Percentiles rank a stretch among this genome's conserved stretches.
These are phyloP conservation scores for Citeromyces hawaiiensis DNA, from an alignment of 1,139 yeast species.

Conservation along the genomic window DNA sequence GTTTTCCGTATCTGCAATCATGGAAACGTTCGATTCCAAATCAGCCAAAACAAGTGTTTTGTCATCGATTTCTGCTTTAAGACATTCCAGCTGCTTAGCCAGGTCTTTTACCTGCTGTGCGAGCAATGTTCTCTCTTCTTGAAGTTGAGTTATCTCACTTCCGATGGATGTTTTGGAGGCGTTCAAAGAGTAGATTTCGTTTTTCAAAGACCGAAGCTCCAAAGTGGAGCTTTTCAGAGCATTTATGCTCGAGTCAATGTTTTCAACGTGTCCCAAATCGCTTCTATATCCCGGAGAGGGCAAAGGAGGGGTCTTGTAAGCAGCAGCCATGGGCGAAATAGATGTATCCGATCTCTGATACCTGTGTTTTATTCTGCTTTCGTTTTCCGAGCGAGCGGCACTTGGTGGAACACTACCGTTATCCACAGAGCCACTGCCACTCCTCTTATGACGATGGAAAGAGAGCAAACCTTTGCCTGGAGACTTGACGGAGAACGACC, in stretches of 20 bases:
- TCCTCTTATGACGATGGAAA: slow-evolving; percentile 16
- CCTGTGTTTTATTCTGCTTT: not conserved
- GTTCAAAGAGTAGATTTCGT: not conserved
- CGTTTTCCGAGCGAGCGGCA: slow-evolving; percentile 1
- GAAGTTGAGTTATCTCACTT: not conserved
- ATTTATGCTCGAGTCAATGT: not conserved
- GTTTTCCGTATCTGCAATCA: slow-evolving; percentile 1
- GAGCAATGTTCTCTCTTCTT: not conserved
- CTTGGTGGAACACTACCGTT: not conserved
- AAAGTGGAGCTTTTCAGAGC: not conserved
- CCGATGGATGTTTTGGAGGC: not conserved
- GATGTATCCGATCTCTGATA: slow-evolving; percentile 1
- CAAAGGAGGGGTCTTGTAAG: slow-evolving; percentile 2
- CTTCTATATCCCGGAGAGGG: not conserved
- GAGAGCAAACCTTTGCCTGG: slow-evolving; percentile 13
- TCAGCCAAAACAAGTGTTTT: not conserved
- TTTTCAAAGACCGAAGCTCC: not conserved
- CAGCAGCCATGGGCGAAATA: slow-evolving; percentile 1
- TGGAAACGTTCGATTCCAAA: not conserved
- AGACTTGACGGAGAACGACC: slow-evolving; percentile 15
- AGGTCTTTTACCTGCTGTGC: slow-evolving; percentile 1
- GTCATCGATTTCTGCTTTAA: slow-evolving; percentile 4
- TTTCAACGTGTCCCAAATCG: not conserved
- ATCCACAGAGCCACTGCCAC: slow-evolving; percentile 8
- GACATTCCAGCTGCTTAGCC: slow-evolving; percentile 9